Evolutionary conservation across 306 rosid genomes (phyloP).

Genomic region (Vigna mungo): DNA sequence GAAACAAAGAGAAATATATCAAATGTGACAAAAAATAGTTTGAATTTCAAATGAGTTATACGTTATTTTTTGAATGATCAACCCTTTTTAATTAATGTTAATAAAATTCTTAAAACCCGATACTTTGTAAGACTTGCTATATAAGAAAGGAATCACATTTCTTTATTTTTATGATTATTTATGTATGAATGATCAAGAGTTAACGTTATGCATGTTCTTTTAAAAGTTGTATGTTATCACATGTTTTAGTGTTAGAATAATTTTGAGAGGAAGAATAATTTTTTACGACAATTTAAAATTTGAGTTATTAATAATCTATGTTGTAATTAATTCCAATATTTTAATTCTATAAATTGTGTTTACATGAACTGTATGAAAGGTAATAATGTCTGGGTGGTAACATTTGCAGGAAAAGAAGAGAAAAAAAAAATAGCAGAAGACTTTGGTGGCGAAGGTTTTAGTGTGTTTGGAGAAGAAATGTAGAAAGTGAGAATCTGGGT

Average conservation of each 20-base stretch:
- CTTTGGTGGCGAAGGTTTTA: not conserved
- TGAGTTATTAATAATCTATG: not conserved
- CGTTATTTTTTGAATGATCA: not conserved
- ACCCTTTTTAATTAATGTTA: not conserved
- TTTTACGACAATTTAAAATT: not conserved
- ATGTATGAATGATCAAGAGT: too few species aligned
- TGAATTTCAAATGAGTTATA: not conserved
- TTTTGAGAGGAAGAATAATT: not conserved
- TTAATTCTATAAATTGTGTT: not conserved
- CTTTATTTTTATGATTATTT: too few species aligned
- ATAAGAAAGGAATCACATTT: too few species aligned
- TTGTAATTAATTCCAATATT: not conserved
- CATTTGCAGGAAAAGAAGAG: not conserved
- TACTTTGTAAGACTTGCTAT: not conserved
- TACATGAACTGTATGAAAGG: not conserved
- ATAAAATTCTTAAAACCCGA: not conserved
- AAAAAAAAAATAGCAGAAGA: not conserved
- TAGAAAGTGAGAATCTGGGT: constrained; percentile 30
- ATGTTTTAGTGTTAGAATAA: not conserved
- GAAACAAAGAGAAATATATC: too few species aligned
- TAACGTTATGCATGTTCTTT: too few species aligned
- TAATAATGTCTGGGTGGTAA: not conserved
- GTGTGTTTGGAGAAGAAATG: constrained; percentile 11
- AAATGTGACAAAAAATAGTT: too few species aligned
- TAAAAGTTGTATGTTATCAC: too few species aligned